Evolutionary conservation across 2,329 filamentous ascomycete genomes (phyloP), one percentile per base, ranked within the genome.

Genomic region (Fusarium pseudonygamai): DNA sequence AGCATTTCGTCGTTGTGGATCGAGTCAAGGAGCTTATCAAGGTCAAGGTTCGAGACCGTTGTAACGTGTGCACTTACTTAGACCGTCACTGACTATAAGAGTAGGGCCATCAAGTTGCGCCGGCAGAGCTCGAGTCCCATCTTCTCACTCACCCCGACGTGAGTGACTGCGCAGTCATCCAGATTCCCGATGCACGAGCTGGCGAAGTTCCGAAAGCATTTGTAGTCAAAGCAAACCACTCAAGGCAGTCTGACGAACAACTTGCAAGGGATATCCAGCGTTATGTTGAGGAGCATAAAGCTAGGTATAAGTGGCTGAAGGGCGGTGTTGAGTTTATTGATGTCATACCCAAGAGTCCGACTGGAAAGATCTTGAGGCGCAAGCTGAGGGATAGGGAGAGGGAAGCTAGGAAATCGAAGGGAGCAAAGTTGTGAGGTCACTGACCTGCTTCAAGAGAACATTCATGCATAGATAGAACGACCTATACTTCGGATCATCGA

Each of bases 1-100:
- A 97, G 80, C 95, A 98, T 78, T 80, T 97, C 46, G 92, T 94
- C 78, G 93, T 98, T 62, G 92, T 94, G 3, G 95, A 97, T 79
- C 89, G 95, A 20, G 82, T 87, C 63, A 87, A 89, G 75, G 90
- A 94, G 78, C 84, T 94, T 45, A 94, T 94, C 82, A 94, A 94
- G 79, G 92, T 93, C 78, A 46, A 46, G 24, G 40, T 37, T 36
- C 15, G 34, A 36, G 34, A 36, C 15, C 15, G 3, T 16, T 16
- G 15, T 36, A 36, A 36, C 7, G 7, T 16, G 34, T 36, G 34
- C 15, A 15, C 34, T 36, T 16, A 36, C 34, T 16, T 36, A 16
- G 34, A 36, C 15, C 15, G 15, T 36, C 34, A 36, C 34, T 36
- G 34, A 36, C 34, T 36, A 36, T 36, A 36, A 36, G 34, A 20